A percentile compares a stretch with the other conserved stretches of the same genome.
These are phyloP conservation scores for Nevesoporus exiguus DNA, from an alignment of 768 basidiomycete species.

Conservation along the genomic window DNA sequence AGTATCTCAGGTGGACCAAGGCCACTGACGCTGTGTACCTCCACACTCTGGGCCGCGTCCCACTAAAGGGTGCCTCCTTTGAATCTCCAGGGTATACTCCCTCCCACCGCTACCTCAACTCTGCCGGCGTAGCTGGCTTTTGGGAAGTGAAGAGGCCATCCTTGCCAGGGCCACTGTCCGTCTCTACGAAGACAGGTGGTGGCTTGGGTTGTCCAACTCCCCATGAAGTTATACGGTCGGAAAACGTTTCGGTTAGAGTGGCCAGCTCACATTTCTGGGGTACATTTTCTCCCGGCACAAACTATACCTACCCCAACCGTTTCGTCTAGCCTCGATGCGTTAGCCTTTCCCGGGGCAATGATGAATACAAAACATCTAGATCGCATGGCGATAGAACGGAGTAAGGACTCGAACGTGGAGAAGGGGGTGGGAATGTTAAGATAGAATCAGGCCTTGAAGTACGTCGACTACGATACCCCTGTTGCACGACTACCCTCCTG, in stretches of 20 bases:
- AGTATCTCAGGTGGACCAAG: no score
- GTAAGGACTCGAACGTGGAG: not conserved
- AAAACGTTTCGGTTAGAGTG: slow-evolving; percentile 32
- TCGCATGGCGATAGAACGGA: slow-evolving; percentile 20
- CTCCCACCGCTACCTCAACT: slow-evolving; percentile 23
- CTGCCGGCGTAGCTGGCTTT: slow-evolving; percentile 33
- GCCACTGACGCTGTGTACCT: no score
- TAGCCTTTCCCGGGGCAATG: slow-evolving; percentile 26
- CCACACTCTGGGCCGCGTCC: no score
- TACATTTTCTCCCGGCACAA: slow-evolving; percentile 30
- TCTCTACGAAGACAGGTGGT: slow-evolving; percentile 25
- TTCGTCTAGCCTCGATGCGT: no score
- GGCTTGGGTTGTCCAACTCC: slow-evolving; percentile 36
- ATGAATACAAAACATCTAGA: slow-evolving; percentile 22
- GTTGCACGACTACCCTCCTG: not conserved
- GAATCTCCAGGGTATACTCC: no score
- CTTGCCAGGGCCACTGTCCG: slow-evolving; percentile 20
- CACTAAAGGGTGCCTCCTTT: no score
- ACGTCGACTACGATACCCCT: not conserved
- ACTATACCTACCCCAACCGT: slow-evolving; percentile 27
- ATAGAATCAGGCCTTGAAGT: slow-evolving; percentile 12
- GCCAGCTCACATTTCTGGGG: slow-evolving; percentile 31
- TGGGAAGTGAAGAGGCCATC: slow-evolving; percentile 36
- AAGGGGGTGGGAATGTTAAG: slow-evolving; percentile 12
- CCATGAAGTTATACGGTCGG: slow-evolving; percentile 34